phyloP scores from a whole-genome alignment of 805 yeast genomes.

The Zygosaccharomyces rouxii region DNA sequence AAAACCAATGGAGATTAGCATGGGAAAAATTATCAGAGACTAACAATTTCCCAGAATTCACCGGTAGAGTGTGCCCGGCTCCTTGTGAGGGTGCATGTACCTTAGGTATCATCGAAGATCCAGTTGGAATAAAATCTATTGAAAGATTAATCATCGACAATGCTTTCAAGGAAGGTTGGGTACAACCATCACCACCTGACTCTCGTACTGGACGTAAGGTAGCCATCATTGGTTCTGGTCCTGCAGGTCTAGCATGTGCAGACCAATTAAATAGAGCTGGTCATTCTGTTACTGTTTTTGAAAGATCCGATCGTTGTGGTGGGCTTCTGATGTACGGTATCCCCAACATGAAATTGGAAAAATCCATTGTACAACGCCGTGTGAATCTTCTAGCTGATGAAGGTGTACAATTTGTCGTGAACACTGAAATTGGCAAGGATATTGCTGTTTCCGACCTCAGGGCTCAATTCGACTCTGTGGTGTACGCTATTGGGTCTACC shows the following conservation, averaged over 20 bases:
- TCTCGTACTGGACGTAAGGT: constrained; percentile 78
- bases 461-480: constrained; percentile 69
- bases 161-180: constrained; percentile 97
- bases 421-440: constrained; percentile 81
- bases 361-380: constrained; percentile 88
- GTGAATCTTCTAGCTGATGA: constrained; percentile 85
- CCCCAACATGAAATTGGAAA: constrained; percentile 97
- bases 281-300: constrained; percentile 85
- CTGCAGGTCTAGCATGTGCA: constrained; percentile 94
- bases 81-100: constrained; percentile 98
- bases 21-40: constrained; percentile 89
- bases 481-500: constrained; percentile 91
- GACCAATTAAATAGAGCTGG: constrained; percentile 97
- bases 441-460: constrained; percentile 66
- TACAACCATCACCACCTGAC: constrained; percentile 74
- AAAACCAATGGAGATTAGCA: constrained; percentile 93
- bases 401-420: constrained; percentile 75
- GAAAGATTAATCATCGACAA: constrained; percentile 95
- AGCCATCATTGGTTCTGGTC: constrained; percentile 94
- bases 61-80: constrained; percentile 98
- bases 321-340: constrained; percentile 98
- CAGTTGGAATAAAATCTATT: constrained; percentile 93
- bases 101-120: constrained; percentile 86
- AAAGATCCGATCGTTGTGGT: constrained; percentile 93
- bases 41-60: constrained; percentile 97